Evolutionary conservation across 306 rosid genomes (phyloP).

Genomic region (Cicer judaicum): DNA sequence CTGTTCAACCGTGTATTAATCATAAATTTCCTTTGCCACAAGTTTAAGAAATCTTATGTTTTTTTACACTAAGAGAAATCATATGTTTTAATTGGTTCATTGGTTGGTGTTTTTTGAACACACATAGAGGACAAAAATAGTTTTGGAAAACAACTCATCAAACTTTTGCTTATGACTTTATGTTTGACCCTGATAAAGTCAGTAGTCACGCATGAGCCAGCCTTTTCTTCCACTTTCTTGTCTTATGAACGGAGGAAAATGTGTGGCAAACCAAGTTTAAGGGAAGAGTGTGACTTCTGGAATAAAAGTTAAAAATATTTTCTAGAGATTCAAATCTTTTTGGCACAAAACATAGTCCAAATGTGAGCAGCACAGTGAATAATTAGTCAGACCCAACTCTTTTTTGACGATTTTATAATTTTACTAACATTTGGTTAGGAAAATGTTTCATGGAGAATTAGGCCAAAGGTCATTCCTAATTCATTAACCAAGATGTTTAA

Average conservation of each 20-base stretch:
- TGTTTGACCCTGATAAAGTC: conserved; percentile 75
- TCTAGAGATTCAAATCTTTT: conserved; percentile 65
- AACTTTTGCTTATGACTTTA: conserved; percentile 53
- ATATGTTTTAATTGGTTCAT: not conserved
- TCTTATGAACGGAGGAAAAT: conserved; percentile 50
- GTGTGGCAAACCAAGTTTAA: conserved; percentile 52
- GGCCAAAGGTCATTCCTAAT: too few relatives aligned
- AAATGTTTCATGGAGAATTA: too few relatives aligned
- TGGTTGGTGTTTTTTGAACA: conserved; percentile 28
- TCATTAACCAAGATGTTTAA: too few relatives aligned
- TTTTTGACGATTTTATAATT: too few relatives aligned
- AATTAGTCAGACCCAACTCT: too few relatives aligned
- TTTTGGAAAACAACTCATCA: conserved; percentile 47
- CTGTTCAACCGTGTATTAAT: too few relatives aligned
- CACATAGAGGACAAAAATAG: conserved; percentile 41
- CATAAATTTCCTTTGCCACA: not conserved
- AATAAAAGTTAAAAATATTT: conserved; percentile 44
- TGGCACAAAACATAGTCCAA: conserved; percentile 50
- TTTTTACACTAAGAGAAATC: too few relatives aligned
- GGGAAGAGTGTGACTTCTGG: conserved; percentile 45
- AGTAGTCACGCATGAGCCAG: conserved; percentile 50
- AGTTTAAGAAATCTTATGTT: not conserved
- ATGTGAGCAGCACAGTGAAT: too few relatives aligned
- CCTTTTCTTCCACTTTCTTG: conserved; percentile 67
- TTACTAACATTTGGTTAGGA: too few relatives aligned